Conservation (phyloP, 805 yeast genomes). For the Helenozyma baotianmanensis region DNA sequence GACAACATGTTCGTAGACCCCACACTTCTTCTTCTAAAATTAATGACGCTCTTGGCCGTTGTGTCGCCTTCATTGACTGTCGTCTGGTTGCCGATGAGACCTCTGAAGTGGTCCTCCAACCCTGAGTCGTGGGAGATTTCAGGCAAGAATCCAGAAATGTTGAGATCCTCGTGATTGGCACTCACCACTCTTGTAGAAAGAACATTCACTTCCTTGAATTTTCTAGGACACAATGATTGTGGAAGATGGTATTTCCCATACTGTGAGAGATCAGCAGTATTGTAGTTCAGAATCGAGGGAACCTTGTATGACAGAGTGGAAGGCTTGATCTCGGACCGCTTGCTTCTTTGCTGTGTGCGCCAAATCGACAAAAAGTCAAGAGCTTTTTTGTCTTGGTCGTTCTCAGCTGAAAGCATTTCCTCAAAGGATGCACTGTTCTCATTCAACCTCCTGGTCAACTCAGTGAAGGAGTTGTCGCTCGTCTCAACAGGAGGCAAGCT, state of each 20-base stretch:
- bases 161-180: conserved; percentile 38
- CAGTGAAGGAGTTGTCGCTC: conserved; percentile 37
- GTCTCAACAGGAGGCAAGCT: conserved; percentile 40
- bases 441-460: conserved; percentile 26
- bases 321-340: conserved; percentile 2
- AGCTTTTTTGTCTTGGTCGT: conserved; percentile 28
- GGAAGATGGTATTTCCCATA: conserved; percentile 20
- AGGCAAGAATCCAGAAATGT: conserved; percentile 41
- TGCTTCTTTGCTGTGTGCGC: conserved; percentile 32
- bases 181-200: conserved; percentile 39
- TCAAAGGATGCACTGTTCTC: conserved; percentile 24
- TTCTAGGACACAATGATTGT: conserved; percentile 22
- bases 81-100: conserved; percentile 19
- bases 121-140: conserved; percentile 47
- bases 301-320: conserved; percentile 8
- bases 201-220: conserved; percentile 39
- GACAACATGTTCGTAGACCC: too few relatives aligned
- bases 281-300: conserved; percentile 12
- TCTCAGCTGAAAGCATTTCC: conserved; percentile 39
- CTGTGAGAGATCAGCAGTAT: conserved; percentile 11
- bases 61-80: background rate
- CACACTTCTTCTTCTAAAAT: background rate
- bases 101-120: conserved; percentile 40
- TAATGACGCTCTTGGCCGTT: background rate
- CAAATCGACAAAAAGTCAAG: conserved; percentile 35